phyloP scores from a whole-genome alignment of 129 eudicot genomes.

The Artemisia annua region DNA sequence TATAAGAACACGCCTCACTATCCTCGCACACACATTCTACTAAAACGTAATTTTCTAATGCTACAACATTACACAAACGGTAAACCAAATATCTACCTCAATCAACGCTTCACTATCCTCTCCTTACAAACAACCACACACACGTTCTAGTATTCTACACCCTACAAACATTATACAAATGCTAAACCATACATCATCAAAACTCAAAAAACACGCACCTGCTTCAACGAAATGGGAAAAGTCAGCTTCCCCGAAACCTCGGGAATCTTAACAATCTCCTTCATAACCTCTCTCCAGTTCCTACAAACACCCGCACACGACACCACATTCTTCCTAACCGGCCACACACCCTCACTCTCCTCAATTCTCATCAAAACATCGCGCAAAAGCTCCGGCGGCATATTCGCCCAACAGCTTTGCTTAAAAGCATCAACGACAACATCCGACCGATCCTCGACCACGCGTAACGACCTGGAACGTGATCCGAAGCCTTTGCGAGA shows the following conservation, averaged over 20 bases:
- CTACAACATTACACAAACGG: too few species aligned
- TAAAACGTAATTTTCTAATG: too few species aligned
- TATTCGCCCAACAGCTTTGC: constrained; percentile 96
- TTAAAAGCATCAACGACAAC: constrained; percentile 61
- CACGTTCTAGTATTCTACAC: too few species aligned
- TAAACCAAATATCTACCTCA: not conserved
- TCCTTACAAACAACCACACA: not conserved
- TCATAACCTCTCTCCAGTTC: constrained; percentile 87
- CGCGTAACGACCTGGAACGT: constrained; percentile 75
- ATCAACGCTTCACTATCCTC: not conserved
- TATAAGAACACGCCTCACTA: too few species aligned
- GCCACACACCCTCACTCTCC: constrained; percentile 74
- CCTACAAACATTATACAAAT: not conserved
- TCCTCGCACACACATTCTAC: too few species aligned
- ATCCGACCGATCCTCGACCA: constrained; percentile 48
- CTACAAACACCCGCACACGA: constrained; percentile 92
- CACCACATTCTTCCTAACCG: constrained; percentile 71
- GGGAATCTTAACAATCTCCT: constrained; percentile 70
- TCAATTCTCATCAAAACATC: constrained; percentile 88
- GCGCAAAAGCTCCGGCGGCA: constrained; percentile 90
- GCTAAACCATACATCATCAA: not conserved
- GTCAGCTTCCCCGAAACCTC: constrained; percentile 74
- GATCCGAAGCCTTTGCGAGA: constrained; percentile 83
- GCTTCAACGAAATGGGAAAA: constrained; percentile 90
- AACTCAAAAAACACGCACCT: constrained; percentile 39